phyloP scores from a whole-genome alignment of 1,139 yeast genomes.

The Hyphopichia wangnamkhiaoensis region DNA sequence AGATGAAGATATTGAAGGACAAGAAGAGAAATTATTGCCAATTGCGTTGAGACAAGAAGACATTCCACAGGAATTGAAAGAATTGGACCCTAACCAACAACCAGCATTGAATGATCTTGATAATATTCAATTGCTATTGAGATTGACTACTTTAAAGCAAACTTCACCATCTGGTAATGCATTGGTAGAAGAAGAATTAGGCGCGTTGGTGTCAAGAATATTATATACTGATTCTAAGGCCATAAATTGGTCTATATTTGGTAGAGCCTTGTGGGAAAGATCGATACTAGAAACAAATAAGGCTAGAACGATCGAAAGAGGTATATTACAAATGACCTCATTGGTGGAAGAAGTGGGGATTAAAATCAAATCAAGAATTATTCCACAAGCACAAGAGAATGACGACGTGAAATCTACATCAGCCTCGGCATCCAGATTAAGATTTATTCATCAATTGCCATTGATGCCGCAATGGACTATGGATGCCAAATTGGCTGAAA shows the following conservation, averaged over 20 bases:
- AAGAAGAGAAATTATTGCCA: constrained; percentile 51
- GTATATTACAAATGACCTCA: constrained; percentile 89
- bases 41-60: constrained; percentile 60
- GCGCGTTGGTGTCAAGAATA: constrained; percentile 73
- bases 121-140: constrained; percentile 66
- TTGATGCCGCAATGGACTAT: constrained; percentile 83
- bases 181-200: constrained; percentile 77
- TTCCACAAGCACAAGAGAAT: constrained; percentile 51
- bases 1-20: constrained; percentile 25
- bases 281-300: constrained; percentile 78
- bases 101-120: constrained; percentile 75
- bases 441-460: constrained; percentile 74
- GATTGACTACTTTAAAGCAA: constrained; percentile 64
- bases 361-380: constrained; percentile 58
- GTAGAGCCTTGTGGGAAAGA: constrained; percentile 89
- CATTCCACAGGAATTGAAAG: constrained; percentile 57
- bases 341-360: constrained; percentile 87
- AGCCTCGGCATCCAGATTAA: constrained; percentile 53
- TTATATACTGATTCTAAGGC: constrained; percentile 50
- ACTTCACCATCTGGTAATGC: constrained; percentile 72
- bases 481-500: constrained; percentile 83
- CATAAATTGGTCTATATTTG: constrained; percentile 76
- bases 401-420: constrained; percentile 22
- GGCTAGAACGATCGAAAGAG: constrained; percentile 89
- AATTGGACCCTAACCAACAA: constrained; percentile 78